Evolutionary conservation across 2,329 filamentous ascomycete genomes (phyloP), one percentile per base, ranked within the genome.

Genomic region (Claviceps fusiformis): DNA sequence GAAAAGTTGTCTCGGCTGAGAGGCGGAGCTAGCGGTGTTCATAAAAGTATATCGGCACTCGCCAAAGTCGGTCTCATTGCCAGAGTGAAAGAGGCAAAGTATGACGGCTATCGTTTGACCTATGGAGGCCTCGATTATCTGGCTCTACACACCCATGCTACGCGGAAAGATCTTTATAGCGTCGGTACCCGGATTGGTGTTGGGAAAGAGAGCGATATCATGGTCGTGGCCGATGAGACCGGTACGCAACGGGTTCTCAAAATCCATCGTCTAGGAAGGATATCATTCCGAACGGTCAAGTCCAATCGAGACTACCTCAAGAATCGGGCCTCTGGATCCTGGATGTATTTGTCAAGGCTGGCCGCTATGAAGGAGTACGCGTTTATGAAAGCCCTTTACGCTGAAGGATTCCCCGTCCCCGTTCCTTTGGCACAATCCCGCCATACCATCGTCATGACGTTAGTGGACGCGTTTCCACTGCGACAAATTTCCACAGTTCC

Each of bases 81-180:
- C 48, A 87, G 87, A 62, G 83, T 95, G 62, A 95, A 95, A 71
- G 95, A 97, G 70, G 89, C 92, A 59, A 92, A 89, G 70, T 98
- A 98, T 72, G 93, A 98, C 65, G 93, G 93, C 58, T 98, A 98
- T 73, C 85, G 95, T 54, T 79, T 98, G 54, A 95, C 92, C 7
- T 98, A 98, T 68, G 93, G 93, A 63, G 93, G 93, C 2, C 83
- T 97, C 50, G 93, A 98, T 74, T 98, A 98, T 71, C 83, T 98
- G n/a, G 89, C 93, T 17, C 79, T 98, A 54, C 90, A 97, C 72
- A 84, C 89, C 0, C 86, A 97, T 68, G 85, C 91, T 56, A 86
- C 87, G 63, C 78, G 83, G 60, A 85, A 86, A 62, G 81, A 80
- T 55, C 80, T 97, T 45, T 97, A 95, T 78, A 95, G 88, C 62